These are phyloP conservation scores for Eudorina sp. DNA, from an alignment of 139 green algal species.

Conservation along the genomic window DNA sequence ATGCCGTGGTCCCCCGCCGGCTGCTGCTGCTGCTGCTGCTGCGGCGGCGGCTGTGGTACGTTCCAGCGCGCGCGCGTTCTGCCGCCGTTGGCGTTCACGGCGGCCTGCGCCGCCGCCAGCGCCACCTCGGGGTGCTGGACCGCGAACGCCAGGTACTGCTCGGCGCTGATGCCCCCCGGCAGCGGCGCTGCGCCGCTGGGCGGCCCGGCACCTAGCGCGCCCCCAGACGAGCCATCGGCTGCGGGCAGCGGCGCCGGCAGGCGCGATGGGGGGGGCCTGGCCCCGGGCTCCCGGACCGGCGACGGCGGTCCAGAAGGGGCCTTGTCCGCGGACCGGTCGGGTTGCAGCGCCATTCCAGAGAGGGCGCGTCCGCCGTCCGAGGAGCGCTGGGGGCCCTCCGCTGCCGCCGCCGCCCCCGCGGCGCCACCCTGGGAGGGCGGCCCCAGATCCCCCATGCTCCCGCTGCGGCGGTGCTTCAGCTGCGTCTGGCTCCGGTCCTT, in stretches of 20 bases:
- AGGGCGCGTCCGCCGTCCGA: neutral
- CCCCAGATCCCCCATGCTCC: neutral
- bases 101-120: constrained; percentile 30
- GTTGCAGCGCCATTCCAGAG: neutral
- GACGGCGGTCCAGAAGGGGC: neutral
- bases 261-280: neutral
- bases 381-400: neutral
- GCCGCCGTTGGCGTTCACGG: neutral
- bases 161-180: constrained; percentile 5
- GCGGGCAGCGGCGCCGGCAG: neutral
- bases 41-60: neutral
- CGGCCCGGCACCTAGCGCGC: neutral
- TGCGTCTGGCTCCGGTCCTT: neutral
- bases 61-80: constrained; percentile 33
- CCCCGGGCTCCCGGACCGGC: neutral
- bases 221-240: neutral
- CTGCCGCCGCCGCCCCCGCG: neutral
- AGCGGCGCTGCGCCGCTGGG: neutral
- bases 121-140: constrained; percentile 40
- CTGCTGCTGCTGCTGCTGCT: neutral
- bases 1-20: neutral
- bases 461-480: neutral
- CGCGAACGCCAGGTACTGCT: constrained; percentile 39
- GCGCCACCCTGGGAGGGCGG: neutral
- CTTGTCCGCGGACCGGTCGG: neutral